A percentile compares a stretch with the other conserved stretches of the same genome.
These are phyloP conservation scores for Myxozyma monticola DNA, from an alignment of 805 yeast species.

Conservation along the genomic window DNA sequence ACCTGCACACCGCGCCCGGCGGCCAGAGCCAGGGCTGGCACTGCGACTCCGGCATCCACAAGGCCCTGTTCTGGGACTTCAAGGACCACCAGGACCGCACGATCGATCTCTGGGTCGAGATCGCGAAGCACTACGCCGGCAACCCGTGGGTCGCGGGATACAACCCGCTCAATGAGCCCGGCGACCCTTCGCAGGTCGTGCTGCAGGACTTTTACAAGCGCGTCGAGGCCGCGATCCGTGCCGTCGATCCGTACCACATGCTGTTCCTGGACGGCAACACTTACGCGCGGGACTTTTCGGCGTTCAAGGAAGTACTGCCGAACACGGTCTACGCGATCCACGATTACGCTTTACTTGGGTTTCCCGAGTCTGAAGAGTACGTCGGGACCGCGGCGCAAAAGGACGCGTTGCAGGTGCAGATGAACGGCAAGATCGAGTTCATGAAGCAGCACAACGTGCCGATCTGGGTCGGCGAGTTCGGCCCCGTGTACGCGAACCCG, in stretches of 20 bases:
- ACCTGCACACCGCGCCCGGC: conserved; percentile 53
- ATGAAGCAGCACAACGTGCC: conserved; percentile 47
- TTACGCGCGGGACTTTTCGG: conserved; percentile 52
- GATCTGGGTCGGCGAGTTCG: conserved; percentile 56
- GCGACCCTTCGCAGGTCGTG: conserved; percentile 46
- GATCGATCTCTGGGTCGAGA: conserved; percentile 47
- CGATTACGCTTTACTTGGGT: conserved; percentile 49
- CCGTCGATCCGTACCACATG: conserved; percentile 51
- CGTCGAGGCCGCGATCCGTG: conserved; percentile 45
- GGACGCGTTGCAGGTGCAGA: conserved; percentile 43
- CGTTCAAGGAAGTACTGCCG: conserved; percentile 46
- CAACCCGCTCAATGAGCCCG: conserved; percentile 56
- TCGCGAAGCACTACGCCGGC: conserved; percentile 50
- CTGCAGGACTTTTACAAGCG: conserved; percentile 45
- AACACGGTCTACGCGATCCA: conserved; percentile 54
- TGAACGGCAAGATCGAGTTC: conserved; percentile 48
- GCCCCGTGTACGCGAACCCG: conserved; percentile 44
- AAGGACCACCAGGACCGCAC: conserved; percentile 50
- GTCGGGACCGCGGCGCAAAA: conserved; percentile 42
- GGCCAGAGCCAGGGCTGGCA: conserved; percentile 61
- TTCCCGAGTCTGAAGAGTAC: conserved; percentile 43
- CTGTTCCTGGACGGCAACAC: conserved; percentile 54
- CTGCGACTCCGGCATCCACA: conserved; percentile 49
- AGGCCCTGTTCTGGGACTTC: conserved; percentile 53
- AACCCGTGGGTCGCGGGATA: conserved; percentile 57